Base-by-base conservation (phyloP, 371 early-diverging fungal species). In the Rhizopus delemar region DNA sequence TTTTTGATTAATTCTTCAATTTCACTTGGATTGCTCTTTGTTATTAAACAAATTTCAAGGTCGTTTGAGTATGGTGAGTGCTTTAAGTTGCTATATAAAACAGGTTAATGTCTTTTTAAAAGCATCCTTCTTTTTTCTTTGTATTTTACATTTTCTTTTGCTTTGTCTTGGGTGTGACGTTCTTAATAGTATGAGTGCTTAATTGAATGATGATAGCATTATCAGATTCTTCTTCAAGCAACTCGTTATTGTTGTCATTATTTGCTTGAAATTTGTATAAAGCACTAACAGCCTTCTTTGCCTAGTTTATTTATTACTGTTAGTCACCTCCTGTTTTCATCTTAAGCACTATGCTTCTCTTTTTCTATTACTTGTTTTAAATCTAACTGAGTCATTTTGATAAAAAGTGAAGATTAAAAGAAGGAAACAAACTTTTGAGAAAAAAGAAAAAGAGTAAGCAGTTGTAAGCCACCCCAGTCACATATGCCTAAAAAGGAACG, bases 281-380 rank as follows among this genome's bases (percentile, higher is more conserved):
- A 55, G 66, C 66, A 48, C 41, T 4, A 28, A 66, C 51, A 31
- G 66, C 66, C 53, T 66, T 57, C 43, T 66, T 58, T 41, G 59
- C 62, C 66, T 66, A 41, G 22, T 22, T 22, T 22, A 22, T 22
- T 22, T 22, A 22, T 22, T 22, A 22, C 22, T 22, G 22, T 22
- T 22, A 22, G 22, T 2, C 22, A 22, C 22, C 22, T 22, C 22
- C 8, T 9, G 7, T 3, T 28, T n/a, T 8, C 7, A 6, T 9
- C 8, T 9, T 45, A 35, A 51, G 31, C 2, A 43, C 32, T 13
- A 13, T 12, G 34, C 2, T 22, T 22, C 22, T 22, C 22, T 22
- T 58, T n/a, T 33, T 11, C 9, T 54, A 49, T 15, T 59, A 58
- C 64, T 59, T 59, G 59, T 51, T 54, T 41, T 29, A 54, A 51